Percentiles rank a stretch among this genome's conserved stretches.
Conservation (phyloP, 108 stramenopile species). For the Cyclotella kingstonii region DNA sequence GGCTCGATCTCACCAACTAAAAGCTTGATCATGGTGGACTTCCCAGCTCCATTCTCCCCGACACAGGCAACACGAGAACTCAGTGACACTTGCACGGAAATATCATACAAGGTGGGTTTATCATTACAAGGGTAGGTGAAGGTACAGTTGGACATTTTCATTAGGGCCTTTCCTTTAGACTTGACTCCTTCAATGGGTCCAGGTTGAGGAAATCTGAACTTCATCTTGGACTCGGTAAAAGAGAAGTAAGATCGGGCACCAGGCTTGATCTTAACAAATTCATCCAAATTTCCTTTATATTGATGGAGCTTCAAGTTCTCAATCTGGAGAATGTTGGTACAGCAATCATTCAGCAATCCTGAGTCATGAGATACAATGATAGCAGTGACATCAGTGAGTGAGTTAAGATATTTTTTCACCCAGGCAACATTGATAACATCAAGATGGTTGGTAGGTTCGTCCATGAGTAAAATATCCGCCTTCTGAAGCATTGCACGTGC, state of each 20-base stretch:
- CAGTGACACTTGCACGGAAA: slow-evolving; percentile 95
- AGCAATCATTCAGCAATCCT: slow-evolving; percentile 98
- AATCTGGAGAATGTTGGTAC: slow-evolving; percentile 97
- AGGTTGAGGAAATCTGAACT: slow-evolving; percentile 97
- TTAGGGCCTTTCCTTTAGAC: slow-evolving; percentile 98
- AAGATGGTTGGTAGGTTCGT: slow-evolving; percentile 99
- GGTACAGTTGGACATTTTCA: slow-evolving; percentile 97
- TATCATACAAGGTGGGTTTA: slow-evolving; percentile 93
- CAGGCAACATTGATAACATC: slow-evolving; percentile 99
- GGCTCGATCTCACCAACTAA: slow-evolving; percentile 97
- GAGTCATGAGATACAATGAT: slow-evolving; percentile 99
- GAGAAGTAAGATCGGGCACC: slow-evolving; percentile 96
- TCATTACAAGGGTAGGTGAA: slow-evolving; percentile 97
- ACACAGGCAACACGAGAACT: slow-evolving; percentile 99
- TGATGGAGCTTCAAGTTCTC: slow-evolving; percentile 95
- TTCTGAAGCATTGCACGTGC: slow-evolving; percentile 98
- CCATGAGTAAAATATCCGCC: slow-evolving; percentile 97
- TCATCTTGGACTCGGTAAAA: slow-evolving; percentile 88
- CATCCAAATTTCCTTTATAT: slow-evolving; percentile 99
- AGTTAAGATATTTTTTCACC: slow-evolving; percentile 99
- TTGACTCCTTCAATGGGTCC: slow-evolving; percentile 98
- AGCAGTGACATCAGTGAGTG: slow-evolving; percentile 90
- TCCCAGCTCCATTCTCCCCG: slow-evolving; percentile 99
- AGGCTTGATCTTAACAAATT: slow-evolving; percentile 96
- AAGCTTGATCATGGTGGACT: slow-evolving; percentile 99